phyloP scores from a whole-genome alignment of 805 yeast species.

The Groenewaldozyma tartarivorans region DNA sequence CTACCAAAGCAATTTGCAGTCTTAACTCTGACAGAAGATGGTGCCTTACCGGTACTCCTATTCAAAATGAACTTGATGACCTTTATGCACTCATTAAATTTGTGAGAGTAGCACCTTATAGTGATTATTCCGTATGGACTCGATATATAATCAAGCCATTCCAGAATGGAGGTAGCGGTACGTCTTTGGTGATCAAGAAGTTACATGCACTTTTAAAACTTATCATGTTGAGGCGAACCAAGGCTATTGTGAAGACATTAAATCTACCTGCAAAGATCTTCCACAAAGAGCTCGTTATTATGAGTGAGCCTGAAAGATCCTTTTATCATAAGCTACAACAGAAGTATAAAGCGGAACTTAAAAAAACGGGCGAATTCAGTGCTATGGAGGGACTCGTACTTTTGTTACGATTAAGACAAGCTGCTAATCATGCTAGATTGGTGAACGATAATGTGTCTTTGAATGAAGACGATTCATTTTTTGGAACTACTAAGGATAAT shows the following conservation, averaged over 20 bases:
- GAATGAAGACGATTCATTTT: slow-evolving; percentile 16
- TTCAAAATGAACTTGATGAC: slow-evolving; percentile 49
- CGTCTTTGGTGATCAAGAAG: slow-evolving; percentile 16
- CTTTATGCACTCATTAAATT: slow-evolving; percentile 42
- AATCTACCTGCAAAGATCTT: slow-evolving; percentile 20
- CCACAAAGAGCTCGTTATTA: slow-evolving; percentile 18
- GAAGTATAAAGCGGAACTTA: slow-evolving; percentile 22
- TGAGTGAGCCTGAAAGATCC: slow-evolving; percentile 21
- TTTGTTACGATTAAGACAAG: slow-evolving; percentile 31
- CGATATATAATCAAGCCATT: slow-evolving; percentile 22
- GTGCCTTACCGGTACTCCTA: slow-evolving; percentile 58
- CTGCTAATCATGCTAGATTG: slow-evolving; percentile 25
- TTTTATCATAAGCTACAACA: slow-evolving; percentile 22
- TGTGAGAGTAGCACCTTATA: slow-evolving; percentile 24
- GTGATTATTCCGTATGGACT: slow-evolving; percentile 18
- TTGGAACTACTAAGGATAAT: slow-evolving; percentile 5
- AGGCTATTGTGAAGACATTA: slow-evolving; percentile 25
- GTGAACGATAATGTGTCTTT: slow-evolving; percentile 4
- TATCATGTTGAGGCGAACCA: slow-evolving; percentile 40
- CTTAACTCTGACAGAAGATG: slow-evolving; percentile 39
- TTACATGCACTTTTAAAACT: slow-evolving; percentile 23
- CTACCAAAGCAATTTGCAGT: slow-evolving; percentile 37
- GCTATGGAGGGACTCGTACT: slow-evolving; percentile 22
- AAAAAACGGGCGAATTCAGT: background rate
- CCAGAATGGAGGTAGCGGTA: slow-evolving; percentile 14